These are phyloP conservation scores for Neophaeococcomyces mojaviensis DNA, from an alignment of 2,329 filamentous ascomycete species.

Conservation along the genomic window DNA sequence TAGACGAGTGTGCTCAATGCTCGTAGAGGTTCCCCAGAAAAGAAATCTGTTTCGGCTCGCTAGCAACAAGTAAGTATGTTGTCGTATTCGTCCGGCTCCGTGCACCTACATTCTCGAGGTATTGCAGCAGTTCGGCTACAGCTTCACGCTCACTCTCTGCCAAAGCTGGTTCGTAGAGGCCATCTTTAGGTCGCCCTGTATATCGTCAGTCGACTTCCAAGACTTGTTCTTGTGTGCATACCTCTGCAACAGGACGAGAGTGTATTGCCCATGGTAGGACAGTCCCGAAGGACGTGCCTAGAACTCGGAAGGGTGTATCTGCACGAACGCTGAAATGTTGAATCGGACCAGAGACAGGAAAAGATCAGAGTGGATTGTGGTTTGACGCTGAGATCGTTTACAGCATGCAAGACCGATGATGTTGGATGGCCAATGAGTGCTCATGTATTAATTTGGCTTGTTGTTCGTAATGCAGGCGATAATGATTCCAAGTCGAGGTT, in stretches of 20 bases:
- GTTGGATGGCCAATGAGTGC: constrained; percentile 5
- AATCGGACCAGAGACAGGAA: neutral
- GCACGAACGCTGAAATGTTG: neutral
- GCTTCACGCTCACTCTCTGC: constrained; percentile 96
- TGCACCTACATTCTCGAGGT: constrained; percentile 80
- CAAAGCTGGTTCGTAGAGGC: constrained; percentile 76
- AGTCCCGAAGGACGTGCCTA: constrained; percentile 17
- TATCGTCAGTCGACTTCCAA: constrained; percentile 9
- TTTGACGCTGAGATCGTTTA: constrained; percentile 1
- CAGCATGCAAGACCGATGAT: constrained; percentile 7
- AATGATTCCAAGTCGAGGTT: neutral
- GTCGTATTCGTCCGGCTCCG: constrained; percentile 5
- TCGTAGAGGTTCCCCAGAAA: constrained; percentile 86
- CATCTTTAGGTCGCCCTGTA: constrained; percentile 68
- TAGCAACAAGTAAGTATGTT: constrained; percentile 34
- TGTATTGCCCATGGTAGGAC: constrained; percentile 23
- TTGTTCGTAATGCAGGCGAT: constrained; percentile 4
- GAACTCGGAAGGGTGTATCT: constrained; percentile 7
- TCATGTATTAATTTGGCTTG: neutral
- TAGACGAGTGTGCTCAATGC: constrained; percentile 94
- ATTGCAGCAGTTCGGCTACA: constrained; percentile 88
- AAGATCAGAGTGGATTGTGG: neutral
- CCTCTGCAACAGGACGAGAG: constrained; percentile 25
- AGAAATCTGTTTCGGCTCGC: constrained; percentile 97
- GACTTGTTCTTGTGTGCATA: constrained; percentile 2